Evolutionary conservation across 2,329 filamentous ascomycete genomes (phyloP).

Genomic region (Zelopaecilomyces penicillatus): DNA sequence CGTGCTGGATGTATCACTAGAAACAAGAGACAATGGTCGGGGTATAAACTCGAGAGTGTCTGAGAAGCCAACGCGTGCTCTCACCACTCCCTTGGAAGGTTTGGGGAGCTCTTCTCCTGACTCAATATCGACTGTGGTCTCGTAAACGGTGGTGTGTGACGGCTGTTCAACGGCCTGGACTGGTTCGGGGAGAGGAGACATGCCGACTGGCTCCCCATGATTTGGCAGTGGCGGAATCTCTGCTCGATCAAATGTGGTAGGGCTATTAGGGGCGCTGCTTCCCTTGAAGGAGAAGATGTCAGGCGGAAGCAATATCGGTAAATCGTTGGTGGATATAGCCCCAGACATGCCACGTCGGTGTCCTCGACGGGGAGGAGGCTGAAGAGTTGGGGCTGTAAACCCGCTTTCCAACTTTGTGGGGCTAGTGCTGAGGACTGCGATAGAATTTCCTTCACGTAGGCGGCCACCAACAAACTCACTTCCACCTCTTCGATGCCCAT

Average conservation of each 20-base stretch:
- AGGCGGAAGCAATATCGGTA: constrained; percentile 58
- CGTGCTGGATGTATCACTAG: constrained; percentile 75
- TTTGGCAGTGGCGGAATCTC: constrained; percentile 5
- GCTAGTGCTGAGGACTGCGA: constrained; percentile 58
- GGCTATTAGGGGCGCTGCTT: constrained; percentile 58
- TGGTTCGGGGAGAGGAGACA: constrained; percentile 7
- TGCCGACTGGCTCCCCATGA: not conserved
- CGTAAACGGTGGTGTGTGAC: not conserved
- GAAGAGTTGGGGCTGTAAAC: constrained; percentile 47
- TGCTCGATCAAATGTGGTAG: constrained; percentile 35
- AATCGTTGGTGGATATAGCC: constrained; percentile 76
- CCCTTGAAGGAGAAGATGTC: constrained; percentile 43
- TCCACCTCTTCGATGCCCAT: constrained; percentile 70
- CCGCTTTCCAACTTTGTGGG: constrained; percentile 57
- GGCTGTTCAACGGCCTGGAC: not conserved
- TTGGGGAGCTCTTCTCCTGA: not conserved
- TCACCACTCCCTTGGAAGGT: constrained; percentile 28
- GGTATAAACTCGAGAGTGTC: constrained; percentile 78
- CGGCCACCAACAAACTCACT: constrained; percentile 84
- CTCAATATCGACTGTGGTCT: constrained; percentile 2
- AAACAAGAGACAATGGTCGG: constrained; percentile 73
- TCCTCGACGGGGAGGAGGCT: constrained; percentile 38
- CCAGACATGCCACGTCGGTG: constrained; percentile 67
- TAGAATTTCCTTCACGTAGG: constrained; percentile 47
- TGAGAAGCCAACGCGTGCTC: constrained; percentile 71